Percentiles rank a stretch among this genome's conserved stretches.
phyloP scores from a whole-genome alignment of 176 grass and related monocot genomes.

The Aegilops sharonensis region DNA sequence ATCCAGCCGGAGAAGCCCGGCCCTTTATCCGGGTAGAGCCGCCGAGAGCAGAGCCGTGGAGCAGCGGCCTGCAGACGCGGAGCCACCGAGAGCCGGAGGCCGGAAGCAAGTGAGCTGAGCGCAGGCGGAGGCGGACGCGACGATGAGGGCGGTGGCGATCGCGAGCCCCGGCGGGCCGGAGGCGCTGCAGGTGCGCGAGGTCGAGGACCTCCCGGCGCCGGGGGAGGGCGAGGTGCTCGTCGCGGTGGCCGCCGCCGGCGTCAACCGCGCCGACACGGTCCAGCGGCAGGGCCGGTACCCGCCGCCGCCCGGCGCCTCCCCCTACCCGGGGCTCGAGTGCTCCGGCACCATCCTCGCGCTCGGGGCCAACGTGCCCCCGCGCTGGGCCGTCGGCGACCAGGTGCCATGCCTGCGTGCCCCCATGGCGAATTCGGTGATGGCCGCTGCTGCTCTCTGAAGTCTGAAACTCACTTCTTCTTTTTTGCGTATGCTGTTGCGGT shows the following conservation, averaged over 20 bases:
- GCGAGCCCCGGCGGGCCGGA: conserved; percentile 60
- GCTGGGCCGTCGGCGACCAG: conserved; percentile 65
- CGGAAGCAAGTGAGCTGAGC: neutral
- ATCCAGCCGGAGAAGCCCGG: neutral
- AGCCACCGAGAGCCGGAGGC: neutral
- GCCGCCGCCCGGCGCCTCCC: conserved; percentile 54
- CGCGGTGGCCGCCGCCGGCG: conserved; percentile 53
- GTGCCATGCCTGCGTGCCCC: conserved; percentile 15
- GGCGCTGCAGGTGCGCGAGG: conserved; percentile 60
- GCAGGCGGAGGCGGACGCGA: neutral
- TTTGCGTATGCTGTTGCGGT: neutral
- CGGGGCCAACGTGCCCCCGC: conserved; percentile 28
- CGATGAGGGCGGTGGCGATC: conserved; percentile 85
- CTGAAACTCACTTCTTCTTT: neutral
- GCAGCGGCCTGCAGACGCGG: neutral
- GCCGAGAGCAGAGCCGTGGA: neutral
- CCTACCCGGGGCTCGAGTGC: conserved; percentile 79
- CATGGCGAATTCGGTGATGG: neutral
- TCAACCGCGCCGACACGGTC: conserved; percentile 77
- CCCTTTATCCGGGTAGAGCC: neutral
- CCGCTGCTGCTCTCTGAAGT: neutral
- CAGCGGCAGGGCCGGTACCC: conserved; percentile 67
- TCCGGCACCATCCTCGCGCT: conserved; percentile 75
- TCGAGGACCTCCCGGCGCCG: conserved; percentile 49
- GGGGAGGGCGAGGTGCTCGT: conserved; percentile 69